phyloP scores from a whole-genome alignment of 116 monocot species.

The Posidonia oceanica region DNA sequence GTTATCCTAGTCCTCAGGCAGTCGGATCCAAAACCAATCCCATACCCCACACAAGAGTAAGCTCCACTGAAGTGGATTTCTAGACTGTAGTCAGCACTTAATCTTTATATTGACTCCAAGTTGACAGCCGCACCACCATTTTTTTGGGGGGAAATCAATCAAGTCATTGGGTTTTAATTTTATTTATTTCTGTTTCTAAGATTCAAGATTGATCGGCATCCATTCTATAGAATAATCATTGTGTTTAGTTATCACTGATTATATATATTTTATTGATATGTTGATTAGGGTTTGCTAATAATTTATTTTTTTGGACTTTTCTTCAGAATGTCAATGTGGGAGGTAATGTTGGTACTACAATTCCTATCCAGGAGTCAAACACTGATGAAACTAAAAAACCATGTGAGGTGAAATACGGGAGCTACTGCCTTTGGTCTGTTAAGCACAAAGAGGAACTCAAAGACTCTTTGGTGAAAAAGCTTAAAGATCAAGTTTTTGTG shows the following conservation, averaged over 20 bases:
- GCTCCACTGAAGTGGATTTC: neutral
- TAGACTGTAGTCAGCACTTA: neutral
- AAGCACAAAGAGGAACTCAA: slow-evolving; percentile 74
- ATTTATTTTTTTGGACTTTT: neutral
- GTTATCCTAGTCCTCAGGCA: neutral
- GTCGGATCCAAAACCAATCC: slow-evolving; percentile 2
- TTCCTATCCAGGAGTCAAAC: slow-evolving; percentile 21
- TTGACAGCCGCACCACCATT: neutral
- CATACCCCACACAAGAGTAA: neutral
- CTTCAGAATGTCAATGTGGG: slow-evolving; percentile 13
- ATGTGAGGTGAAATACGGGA: slow-evolving; percentile 81
- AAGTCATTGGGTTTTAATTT: neutral
- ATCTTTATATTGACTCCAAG: neutral
- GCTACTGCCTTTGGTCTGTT: slow-evolving; percentile 90
- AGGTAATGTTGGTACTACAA: slow-evolving; percentile 10
- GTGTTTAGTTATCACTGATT: neutral
- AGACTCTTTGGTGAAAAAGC: slow-evolving; percentile 62
- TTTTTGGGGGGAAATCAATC: neutral
- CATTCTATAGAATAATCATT: neutral
- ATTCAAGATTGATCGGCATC: neutral
- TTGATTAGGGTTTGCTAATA: neutral
- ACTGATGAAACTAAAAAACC: slow-evolving; percentile 38
- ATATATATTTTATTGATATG: neutral
- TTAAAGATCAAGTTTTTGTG: slow-evolving; percentile 91
- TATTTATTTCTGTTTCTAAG: neutral